phyloP scores from a whole-genome alignment of 2,329 filamentous ascomycete genomes.

The Colletotrichum sp. region DNA sequence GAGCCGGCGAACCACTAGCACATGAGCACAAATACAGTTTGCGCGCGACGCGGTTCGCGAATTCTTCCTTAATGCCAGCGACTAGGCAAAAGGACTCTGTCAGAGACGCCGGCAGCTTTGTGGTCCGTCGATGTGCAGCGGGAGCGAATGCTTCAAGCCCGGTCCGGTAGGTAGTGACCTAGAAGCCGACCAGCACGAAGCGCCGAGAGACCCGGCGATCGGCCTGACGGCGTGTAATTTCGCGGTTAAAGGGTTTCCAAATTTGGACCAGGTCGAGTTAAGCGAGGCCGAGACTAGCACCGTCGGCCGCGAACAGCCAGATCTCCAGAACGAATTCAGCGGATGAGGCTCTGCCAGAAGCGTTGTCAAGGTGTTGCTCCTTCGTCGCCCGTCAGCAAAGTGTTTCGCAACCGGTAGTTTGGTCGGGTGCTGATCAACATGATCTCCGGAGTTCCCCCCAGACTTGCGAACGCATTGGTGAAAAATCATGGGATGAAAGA shows the following conservation, averaged over 20 bases:
- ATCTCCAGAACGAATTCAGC: not conserved
- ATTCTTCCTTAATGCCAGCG: not conserved
- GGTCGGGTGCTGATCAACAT: not conserved
- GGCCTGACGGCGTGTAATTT: constrained; percentile 8
- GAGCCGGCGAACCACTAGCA: not conserved
- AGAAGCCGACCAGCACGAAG: not conserved
- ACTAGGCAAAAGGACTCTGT: not conserved
- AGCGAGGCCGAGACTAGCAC: not conserved
- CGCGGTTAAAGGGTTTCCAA: not conserved
- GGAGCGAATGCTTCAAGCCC: not conserved
- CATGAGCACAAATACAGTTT: not conserved
- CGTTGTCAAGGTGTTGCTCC: not conserved
- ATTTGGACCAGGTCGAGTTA: not conserved
- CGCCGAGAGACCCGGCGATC: constrained; percentile 1
- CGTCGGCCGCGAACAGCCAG: not conserved
- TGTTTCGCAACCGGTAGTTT: not conserved
- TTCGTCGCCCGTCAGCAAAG: not conserved
- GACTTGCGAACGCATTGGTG: not conserved
- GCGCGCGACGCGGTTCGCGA: not conserved
- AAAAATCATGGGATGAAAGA: constrained; percentile 1
- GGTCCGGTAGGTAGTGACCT: not conserved
- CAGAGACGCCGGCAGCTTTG: not conserved
- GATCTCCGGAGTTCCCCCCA: not conserved
- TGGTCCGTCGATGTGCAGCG: not conserved
- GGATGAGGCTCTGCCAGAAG: not conserved